Percentiles rank a stretch among this genome's conserved stretches.
Evolutionary conservation across 306 rosid species (phyloP).

Genomic region (Glycine latifolia): DNA sequence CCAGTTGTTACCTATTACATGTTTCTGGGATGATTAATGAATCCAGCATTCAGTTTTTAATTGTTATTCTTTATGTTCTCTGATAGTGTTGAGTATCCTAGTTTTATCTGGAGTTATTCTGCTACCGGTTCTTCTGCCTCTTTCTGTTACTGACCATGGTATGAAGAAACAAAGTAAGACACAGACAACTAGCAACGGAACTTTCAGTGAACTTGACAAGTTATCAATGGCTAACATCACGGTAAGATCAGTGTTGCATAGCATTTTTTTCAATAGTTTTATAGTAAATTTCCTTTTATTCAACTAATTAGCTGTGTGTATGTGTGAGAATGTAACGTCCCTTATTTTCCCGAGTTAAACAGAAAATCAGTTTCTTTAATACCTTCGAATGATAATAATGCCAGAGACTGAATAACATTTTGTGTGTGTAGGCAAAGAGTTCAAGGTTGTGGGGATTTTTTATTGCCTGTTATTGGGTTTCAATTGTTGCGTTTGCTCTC

Average conservation of each 20-base stretch:
- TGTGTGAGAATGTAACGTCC: constrained; percentile 2
- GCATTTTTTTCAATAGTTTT: neutral
- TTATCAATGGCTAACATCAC: constrained; percentile 76
- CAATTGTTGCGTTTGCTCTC: constrained; percentile 71
- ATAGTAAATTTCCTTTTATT: constrained; percentile 29
- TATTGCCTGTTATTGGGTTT: constrained; percentile 74
- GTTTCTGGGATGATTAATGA: constrained; percentile 14
- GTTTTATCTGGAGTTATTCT: constrained; percentile 72
- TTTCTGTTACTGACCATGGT: constrained; percentile 68
- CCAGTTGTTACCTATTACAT: constrained; percentile 15
- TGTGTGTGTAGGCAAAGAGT: constrained; percentile 59
- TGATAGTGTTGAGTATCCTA: constrained; percentile 76
- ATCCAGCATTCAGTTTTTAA: constrained; percentile 29
- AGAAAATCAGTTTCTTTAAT: constrained; percentile 14
- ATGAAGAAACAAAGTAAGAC: neutral
- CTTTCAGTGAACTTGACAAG: constrained; percentile 72
- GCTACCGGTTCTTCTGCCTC: constrained; percentile 85
- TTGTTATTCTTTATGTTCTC: constrained; percentile 34
- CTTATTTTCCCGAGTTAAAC: neutral
- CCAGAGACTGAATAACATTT: constrained; percentile 28
- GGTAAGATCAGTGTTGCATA: constrained; percentile 49
- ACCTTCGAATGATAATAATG: constrained; percentile 20
- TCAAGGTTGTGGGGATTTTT: constrained; percentile 85
- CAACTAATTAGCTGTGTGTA: neutral
- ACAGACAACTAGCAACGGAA: constrained; percentile 55